Evolutionary conservation across 1,139 yeast species (phyloP), one percentile per base, ranked within the genome.

Genomic region (Suhomyces bolitotheri): DNA sequence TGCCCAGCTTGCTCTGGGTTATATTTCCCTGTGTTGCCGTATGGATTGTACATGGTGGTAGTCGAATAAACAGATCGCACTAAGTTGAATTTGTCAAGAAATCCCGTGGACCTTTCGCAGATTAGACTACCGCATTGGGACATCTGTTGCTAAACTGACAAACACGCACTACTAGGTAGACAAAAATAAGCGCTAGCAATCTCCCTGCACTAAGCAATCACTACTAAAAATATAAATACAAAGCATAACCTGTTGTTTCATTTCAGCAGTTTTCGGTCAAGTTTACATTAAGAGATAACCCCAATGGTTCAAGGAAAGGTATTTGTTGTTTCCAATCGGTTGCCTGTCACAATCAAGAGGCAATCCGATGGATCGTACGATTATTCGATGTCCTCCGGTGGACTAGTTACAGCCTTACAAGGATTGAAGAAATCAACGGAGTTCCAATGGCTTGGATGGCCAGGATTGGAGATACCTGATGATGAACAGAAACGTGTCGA

Each of bases 361-460:
- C 71, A 76, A n/a, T 50, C 63, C 4, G 64, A 66, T 23, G 89
- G 86, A 1, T 71, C 80, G 31, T 86, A 85, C 57, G 56, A 62
- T 36, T 82, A 82, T 53, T 67, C 81, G 34, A 87, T 92, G 97
- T 89, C 97, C 9, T 86, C 96, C 3, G 99, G 99, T 12, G 99
- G 99, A 1, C 74, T 94, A 34, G 98, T 94, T 21, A 88, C 97
- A 1, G 98, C 97, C 0, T 67, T 94, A 27, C 95, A 90, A 51
- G 97, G 98, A 1, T 67, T 94, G 38, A 87, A 88, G 59, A 86
- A 87, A 51, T 66, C 82, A 9, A 82, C 92, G 10, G 83, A 85
- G 42, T 92, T 92, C 63, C 94, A 87, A 57, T 94, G 99, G 99
- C 80, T 87, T 51, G 99, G 99, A 13, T 94, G 99, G 99, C 96